Evolutionary conservation across 2,329 filamentous ascomycete genomes (phyloP).

Genomic region (Diplodia intermedia): DNA sequence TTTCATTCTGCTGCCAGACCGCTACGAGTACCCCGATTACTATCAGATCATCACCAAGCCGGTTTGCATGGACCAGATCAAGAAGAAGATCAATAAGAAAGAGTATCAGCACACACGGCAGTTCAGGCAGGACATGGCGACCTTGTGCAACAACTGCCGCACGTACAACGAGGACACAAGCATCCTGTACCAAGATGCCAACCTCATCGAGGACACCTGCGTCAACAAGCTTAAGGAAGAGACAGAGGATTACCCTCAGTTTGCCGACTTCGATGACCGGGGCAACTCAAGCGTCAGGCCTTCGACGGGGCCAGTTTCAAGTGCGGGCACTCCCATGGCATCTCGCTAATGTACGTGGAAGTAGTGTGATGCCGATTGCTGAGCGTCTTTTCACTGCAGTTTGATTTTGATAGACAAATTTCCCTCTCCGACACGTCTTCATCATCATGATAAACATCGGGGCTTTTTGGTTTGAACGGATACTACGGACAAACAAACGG

Average conservation of each 20-base stretch:
- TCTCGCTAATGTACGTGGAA: constrained; percentile 15
- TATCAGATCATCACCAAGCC: constrained; percentile 91
- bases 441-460: constrained; percentile 20
- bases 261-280: constrained; percentile 63
- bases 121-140: constrained; percentile 79
- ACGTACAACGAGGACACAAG: constrained; percentile 98
- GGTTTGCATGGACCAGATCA: constrained; percentile 95
- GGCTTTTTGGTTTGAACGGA: constrained; percentile 18
- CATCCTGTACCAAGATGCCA: constrained; percentile 88
- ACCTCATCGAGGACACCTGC: constrained; percentile 75
- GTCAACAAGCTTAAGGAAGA: constrained; percentile 61
- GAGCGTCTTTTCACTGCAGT: constrained; percentile 8
- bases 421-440: constrained; percentile 15
- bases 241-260: constrained; percentile 62
- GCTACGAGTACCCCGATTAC: constrained; percentile 91
- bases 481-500: constrained; percentile 17
- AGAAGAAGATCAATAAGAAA: constrained; percentile 93
- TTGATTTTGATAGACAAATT: constrained; percentile 24
- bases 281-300: constrained; percentile 58
- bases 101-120: constrained; percentile 84
- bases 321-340: constrained; percentile 65
- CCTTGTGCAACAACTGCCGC: constrained; percentile 88
- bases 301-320: constrained; percentile 60
- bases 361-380: constrained; percentile 1
- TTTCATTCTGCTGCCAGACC: constrained; percentile 89